Evolutionary conservation across 129 eudicot genomes (phyloP), one percentile per base, ranked within the genome.

Genomic region (Solidago caesia): DNA sequence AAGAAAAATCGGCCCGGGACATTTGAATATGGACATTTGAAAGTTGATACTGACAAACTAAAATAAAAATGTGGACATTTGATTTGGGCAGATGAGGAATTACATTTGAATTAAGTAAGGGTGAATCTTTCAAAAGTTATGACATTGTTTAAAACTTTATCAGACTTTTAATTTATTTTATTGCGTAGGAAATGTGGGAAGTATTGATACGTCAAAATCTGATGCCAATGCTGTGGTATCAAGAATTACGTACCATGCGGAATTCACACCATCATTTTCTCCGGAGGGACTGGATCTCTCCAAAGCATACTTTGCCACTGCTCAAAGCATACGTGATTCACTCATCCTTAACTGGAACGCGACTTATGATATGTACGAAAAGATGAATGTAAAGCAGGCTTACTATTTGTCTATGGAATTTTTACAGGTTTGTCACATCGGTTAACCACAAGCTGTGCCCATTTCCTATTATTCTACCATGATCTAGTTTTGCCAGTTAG

Each of bases 371-470:
- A 75, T 75, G 77, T 80, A 83, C 59, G 96, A 93, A 73, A 83
- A 75, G 85, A 83, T 82, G 83, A 93, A 93, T 76, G 89, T 79
- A 39, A 93, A 93, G 81, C 98, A 93, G 72, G 97, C 98, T 9
- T 93, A 93, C 85, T 93, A 93, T 84, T 49, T 93, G 64, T 93
- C 98, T 11, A 93, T 93, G 98, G 98, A 93, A 70, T 93, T 93
- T 80, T 80, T 93, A 58, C 98, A 93, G 98, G 98, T 90, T 81
- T 79, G 82, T 74, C 62, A n/a, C 16, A 55, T 15, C 72, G 73
- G 5, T 79, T 64, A 42, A 59, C 11, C 59, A 60, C 29, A 60
- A 77, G 70, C 45, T 70, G 42, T 69, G 60, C 9, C 9, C 51
- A 77, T 12, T 79, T 59, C 44, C 58, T 71, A 29, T 72, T 57